Evolutionary conservation across 441 rosid genomes (phyloP), one percentile per base, ranked within the genome.

Genomic region (Euphorbia celastroides): DNA sequence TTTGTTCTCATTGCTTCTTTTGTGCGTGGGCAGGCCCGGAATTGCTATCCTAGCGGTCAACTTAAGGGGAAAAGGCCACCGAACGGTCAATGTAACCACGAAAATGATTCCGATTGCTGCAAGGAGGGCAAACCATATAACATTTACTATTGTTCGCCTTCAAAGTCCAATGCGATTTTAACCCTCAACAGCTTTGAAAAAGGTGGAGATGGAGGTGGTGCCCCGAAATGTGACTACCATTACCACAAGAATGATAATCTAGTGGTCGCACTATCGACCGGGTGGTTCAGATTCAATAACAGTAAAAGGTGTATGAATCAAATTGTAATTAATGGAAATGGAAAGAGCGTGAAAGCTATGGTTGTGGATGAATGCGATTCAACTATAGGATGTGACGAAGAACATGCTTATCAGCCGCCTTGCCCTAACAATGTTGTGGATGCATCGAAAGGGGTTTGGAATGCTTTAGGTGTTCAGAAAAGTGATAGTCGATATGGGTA

Each of bases 281-380:
- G 58, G 16, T 57, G 60, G 60, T 55, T 25, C n/a, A 26, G 26
- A 23, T 57, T 27, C 20, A 27, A 57, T 57, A 26, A 26, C 36
- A 27, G 5, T 3, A 57, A 14, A 16, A 27, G 60, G 2, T 57
- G 60, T 19, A 2, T 57, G 5, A 31, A 59, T 20, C 19, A 59
- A 9, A 32, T 59, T 17, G 20, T 6, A 12, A 59, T 59, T 13
- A 11, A 59, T 59, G 62, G 62, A 32, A 59, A 59, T 59, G 62
- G 44, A 31, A 59, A 2, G 60, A 59, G 42, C 11, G 44, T 20
- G 62, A 59, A 32, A 7, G 44, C 62, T n/a, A 59, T 31, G 38
- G 62, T 57, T 12, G 60, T 57, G 9, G 60, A 57, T 57, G 60
- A 57, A 16, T 57, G 60, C 28, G 60, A 57, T 57, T 57, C 60